A percentile compares a stretch with the other conserved stretches of the same genome.
Conservation (phyloP, 2,329 filamentous ascomycete genomes). For the Arthrobotrys sinensis region DNA sequence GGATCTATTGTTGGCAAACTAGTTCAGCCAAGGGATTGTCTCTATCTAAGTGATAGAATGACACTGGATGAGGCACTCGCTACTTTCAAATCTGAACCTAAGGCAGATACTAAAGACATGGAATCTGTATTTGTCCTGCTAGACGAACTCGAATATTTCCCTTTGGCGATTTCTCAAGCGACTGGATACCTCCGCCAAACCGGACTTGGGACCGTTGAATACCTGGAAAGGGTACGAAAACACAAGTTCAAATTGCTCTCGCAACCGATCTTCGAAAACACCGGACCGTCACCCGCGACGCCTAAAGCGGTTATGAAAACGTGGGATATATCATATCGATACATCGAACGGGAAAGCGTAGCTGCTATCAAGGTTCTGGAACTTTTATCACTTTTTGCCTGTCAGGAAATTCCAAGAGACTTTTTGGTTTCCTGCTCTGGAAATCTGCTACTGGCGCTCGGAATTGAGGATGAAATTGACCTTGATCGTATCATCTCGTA, state of each 20-base stretch:
- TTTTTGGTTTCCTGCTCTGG: background rate
- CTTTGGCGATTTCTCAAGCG: constrained; percentile 42
- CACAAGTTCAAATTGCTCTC: background rate
- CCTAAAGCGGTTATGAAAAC: constrained; percentile 5
- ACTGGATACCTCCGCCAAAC: constrained; percentile 23
- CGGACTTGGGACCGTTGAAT: background rate
- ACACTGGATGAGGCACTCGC: background rate
- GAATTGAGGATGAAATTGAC: background rate
- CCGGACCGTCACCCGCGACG: background rate
- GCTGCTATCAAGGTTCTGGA: no score
- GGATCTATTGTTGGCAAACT: constrained; percentile 11
- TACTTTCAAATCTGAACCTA: background rate
- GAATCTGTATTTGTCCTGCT: constrained; percentile 13
- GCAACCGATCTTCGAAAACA: background rate
- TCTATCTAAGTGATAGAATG: constrained; percentile 5
- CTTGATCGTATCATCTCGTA: background rate
- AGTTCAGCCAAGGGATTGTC: background rate
- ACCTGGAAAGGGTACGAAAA: background rate
- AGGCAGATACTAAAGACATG: background rate
- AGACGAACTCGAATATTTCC: constrained; percentile 31
- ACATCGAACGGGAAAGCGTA: no score
- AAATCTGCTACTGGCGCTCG: background rate
- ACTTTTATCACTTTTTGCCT: background rate
- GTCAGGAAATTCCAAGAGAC: background rate
- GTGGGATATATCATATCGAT: background rate